Base-by-base conservation (phyloP, 805 yeast genomes). In the Myxozyma melibiosi region DNA sequence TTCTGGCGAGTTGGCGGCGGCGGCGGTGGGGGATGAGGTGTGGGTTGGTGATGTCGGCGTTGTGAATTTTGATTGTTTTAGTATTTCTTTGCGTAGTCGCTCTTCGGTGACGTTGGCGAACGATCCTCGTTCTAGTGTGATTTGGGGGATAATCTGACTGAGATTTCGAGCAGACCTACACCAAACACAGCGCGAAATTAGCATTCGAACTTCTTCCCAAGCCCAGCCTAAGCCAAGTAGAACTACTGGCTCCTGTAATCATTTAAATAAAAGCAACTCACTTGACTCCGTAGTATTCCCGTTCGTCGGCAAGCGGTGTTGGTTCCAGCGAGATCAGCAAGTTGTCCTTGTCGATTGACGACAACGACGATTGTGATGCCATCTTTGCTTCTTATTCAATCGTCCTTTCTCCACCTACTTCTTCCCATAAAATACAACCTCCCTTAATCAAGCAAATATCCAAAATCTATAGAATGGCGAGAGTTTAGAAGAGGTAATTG, bases 91-190 rank as follows among this genome's bases (percentile, higher is more conserved):
- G 16, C 66, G 58, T 2, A 86, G 69, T 14, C 75, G 71, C 4
- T 78, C 82, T 67, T 86, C 91, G 2, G 86, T 78, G 2, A 86
- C 68, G 45, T 79, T 73, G 24, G 79, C 68, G 61, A 86, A 86
- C 20, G 86, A 77, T 35, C 84, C 83, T 25, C 86, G 72, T 65
- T 85, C 86, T 3, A 70, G 69, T 22, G 84, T 76, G 45, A 85
- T 85, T 47, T 82, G 76, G 4, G 84, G 81, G 28, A 85, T 83
- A 43, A 83, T 66, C 58, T 72, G 71, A 20, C 69, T 70, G 35
- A 75, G 61, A 30, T 50, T 28, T 16, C 57, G 40, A 3, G 34
- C 27, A 4, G 40, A 45, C n/a, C 41, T 45, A 13, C 25, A 14
- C 24, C 2, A 6, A 13, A 16, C 14, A 7, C 9, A 24, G n/a